These are phyloP conservation scores for Pseudocercospora musae DNA, from an alignment of 2,329 filamentous ascomycete species.

Conservation along the genomic window DNA sequence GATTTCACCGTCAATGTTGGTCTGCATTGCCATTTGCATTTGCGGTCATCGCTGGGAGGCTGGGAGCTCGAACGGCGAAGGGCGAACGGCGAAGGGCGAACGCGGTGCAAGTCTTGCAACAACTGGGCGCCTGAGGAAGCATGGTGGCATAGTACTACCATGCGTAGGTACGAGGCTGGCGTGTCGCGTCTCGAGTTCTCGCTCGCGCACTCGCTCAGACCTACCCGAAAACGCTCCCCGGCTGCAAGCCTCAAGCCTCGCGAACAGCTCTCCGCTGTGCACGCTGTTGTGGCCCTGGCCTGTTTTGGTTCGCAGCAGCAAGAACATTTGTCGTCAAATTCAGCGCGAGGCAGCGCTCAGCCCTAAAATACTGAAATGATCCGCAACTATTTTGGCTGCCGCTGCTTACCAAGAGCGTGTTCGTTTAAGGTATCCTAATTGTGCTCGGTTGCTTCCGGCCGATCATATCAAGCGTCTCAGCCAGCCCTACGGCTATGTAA, in stretches of 20 bases:
- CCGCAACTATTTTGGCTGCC: not conserved
- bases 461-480: slow-evolving; percentile 3
- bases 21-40: not conserved
- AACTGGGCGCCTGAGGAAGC: not conserved
- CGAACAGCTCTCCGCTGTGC: slow-evolving; percentile 4
- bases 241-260: slow-evolving; percentile 8
- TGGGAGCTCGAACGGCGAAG: no score
- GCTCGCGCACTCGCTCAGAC: slow-evolving; percentile 1
- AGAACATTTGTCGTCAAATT: not conserved
- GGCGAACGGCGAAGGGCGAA: no score
- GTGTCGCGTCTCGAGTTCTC: not conserved
- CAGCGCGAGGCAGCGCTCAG: not conserved
- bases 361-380: slow-evolving; percentile 1
- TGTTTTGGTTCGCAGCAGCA: not conserved
- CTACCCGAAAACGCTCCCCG: not conserved
- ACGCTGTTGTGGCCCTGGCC: not conserved
- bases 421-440: not conserved
- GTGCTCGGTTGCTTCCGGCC: slow-evolving; percentile 3
- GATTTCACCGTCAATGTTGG: slow-evolving; percentile 4
- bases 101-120: not conserved
- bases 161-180: slow-evolving; percentile 8
- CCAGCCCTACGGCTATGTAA: slow-evolving; percentile 3
- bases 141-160: no score
- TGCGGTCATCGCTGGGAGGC: not conserved
- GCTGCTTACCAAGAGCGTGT: slow-evolving; percentile 1